phyloP scores from a whole-genome alignment of 805 yeast genomes.

The Candida chauliodis region DNA sequence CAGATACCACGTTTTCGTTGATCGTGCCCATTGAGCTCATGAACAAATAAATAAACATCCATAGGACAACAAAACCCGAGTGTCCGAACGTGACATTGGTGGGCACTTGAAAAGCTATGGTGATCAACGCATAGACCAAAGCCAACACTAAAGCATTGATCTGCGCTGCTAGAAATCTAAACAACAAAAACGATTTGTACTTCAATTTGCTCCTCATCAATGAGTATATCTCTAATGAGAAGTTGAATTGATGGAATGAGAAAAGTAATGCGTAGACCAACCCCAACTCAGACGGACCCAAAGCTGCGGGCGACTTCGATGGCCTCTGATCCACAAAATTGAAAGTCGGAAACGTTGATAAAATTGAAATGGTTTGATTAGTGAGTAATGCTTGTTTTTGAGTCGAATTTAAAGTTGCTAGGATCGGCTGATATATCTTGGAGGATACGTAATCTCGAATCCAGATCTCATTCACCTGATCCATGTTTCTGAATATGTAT shows the following conservation, averaged over 20 bases:
- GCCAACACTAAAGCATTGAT: conserved; percentile 25
- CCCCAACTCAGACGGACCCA: conserved; percentile 33
- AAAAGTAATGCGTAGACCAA: conserved; percentile 29
- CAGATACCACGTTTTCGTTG: conserved; percentile 23
- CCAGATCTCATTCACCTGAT: conserved; percentile 19
- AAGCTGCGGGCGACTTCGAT: conserved; percentile 16
- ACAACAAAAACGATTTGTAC: conserved; percentile 23
- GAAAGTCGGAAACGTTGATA: conserved; percentile 21
- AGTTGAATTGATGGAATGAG: conserved; percentile 34
- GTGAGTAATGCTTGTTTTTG: conserved; percentile 12
- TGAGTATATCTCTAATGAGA: conserved; percentile 22
- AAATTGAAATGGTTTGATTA: conserved; percentile 16
- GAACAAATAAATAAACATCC: conserved; percentile 29
- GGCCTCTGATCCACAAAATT: conserved; percentile 20
- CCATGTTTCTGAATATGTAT: conserved; percentile 23
- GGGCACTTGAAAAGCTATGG: conserved; percentile 30
- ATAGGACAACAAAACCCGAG: conserved; percentile 30
- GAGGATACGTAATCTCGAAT: conserved; percentile 17
- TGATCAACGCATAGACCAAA: conserved; percentile 26
- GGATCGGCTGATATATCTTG: conserved; percentile 16
- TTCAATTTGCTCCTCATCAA: conserved; percentile 18
- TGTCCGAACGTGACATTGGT: conserved; percentile 22
- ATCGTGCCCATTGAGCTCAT: conserved; percentile 25
- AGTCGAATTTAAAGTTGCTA: conserved; percentile 12
- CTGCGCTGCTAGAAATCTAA: conserved; percentile 28